Evolutionary conservation across 176 grass and related monocot genomes (phyloP).

Genomic region (Zizania latifolia): DNA sequence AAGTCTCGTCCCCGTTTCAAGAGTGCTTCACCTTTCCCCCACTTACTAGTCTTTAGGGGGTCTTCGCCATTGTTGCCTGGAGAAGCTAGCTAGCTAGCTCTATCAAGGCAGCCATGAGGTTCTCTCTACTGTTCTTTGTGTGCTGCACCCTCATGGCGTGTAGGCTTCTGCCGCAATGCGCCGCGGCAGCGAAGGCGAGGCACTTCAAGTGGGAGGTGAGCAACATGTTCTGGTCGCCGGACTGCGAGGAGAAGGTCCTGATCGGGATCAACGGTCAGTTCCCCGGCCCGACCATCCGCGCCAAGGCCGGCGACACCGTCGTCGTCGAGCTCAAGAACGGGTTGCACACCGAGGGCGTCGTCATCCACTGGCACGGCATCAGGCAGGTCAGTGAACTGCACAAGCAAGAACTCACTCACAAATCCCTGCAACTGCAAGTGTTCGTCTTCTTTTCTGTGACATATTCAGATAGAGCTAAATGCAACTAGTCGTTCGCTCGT

Average conservation of each 20-base stretch:
- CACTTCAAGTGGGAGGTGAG: conserved; percentile 74
- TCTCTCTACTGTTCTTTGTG: conserved; percentile 4
- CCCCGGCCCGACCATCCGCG: conserved; percentile 63
- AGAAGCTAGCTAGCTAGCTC: neutral
- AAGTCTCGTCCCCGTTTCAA: neutral
- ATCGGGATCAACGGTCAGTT: conserved; percentile 84
- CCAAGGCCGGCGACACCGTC: conserved; percentile 62
- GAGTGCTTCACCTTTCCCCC: conserved; percentile 1
- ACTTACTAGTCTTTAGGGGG: conserved; percentile 17
- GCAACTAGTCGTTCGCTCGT: neutral
- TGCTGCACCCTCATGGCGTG: conserved; percentile 6
- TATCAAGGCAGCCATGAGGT: conserved; percentile 2
- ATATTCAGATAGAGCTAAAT: neutral
- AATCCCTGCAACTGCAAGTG: neutral
- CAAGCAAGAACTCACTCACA: neutral
- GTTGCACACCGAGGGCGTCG: conserved; percentile 70
- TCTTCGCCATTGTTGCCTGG: neutral
- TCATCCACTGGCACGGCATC: conserved; percentile 94
- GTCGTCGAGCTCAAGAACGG: conserved; percentile 64
- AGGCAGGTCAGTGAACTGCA: conserved; percentile 41
- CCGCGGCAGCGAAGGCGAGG: conserved; percentile 39
- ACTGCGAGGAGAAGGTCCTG: conserved; percentile 61
- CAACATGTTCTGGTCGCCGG: conserved; percentile 68
- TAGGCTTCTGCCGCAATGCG: neutral
- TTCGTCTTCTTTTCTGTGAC: neutral